Conservation (phyloP, 2,329 filamentous ascomycete genomes). For the Aureobasidium sp. region DNA sequence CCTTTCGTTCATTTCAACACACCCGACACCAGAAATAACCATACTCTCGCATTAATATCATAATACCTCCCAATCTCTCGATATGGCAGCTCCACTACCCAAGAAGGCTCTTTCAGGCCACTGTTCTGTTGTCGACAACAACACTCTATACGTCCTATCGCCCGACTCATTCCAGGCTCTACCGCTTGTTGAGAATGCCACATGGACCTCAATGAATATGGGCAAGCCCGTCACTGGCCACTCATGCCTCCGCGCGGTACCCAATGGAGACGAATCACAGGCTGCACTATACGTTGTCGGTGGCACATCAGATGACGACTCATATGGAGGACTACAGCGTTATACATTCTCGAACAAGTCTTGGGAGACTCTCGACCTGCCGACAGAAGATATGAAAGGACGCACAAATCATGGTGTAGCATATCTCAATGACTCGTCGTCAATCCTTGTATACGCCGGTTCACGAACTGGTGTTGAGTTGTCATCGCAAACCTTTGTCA, state of each 20-base stretch:
- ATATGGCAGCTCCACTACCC: constrained; percentile 68
- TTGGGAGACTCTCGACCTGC: constrained; percentile 52
- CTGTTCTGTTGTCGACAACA: constrained; percentile 74
- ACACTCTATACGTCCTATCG: constrained; percentile 80
- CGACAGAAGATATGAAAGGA: constrained; percentile 54
- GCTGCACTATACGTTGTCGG: constrained; percentile 75
- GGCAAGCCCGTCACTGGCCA: constrained; percentile 68
- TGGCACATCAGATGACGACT: constrained; percentile 50
- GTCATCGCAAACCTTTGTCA: constrained; percentile 69
- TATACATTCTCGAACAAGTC: constrained; percentile 51
- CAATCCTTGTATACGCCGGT: constrained; percentile 76
- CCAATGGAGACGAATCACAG: constrained; percentile 48
- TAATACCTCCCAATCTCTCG: not conserved
- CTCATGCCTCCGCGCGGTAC: constrained; percentile 66
- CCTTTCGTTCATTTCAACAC: constrained; percentile 1
- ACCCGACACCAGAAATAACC: not conserved
- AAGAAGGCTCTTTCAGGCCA: constrained; percentile 63
- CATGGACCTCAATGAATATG: constrained; percentile 61
- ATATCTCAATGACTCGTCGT: constrained; percentile 63
- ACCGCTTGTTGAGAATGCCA: constrained; percentile 57
- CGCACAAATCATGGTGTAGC: constrained; percentile 67
- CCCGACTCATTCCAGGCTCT: constrained; percentile 68
- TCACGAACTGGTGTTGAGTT: constrained; percentile 53
- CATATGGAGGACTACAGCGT: constrained; percentile 69
- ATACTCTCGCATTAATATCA: constrained; percentile 8